Base-by-base conservation (phyloP, 805 yeast genomes). In the Middelhovenomyces tepae region DNA sequence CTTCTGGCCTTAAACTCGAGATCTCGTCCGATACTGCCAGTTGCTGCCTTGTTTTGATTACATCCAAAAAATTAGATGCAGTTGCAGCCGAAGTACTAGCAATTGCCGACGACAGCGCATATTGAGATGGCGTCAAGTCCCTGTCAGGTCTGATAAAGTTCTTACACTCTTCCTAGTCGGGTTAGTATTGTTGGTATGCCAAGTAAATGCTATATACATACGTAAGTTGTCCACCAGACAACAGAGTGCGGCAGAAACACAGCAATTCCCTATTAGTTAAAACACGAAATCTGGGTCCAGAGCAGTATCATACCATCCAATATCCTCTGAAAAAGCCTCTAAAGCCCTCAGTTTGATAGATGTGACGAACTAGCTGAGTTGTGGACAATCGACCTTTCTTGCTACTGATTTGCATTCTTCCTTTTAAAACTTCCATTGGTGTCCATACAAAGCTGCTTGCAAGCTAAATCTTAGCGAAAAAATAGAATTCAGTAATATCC, bases 271-370 rank as follows among this genome's bases (percentile, higher is more conserved):
- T n/a, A n/a, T n/a, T n/a, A n/a, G n/a, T n/a, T n/a, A n/a, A n/a
- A n/a, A n/a, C n/a, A n/a, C n/a, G n/a, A n/a, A n/a, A n/a, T n/a
- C n/a, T n/a, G n/a, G n/a, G n/a, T n/a, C n/a, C n/a, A n/a, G n/a
- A n/a, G n/a, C n/a, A n/a, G n/a, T n/a, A n/a, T n/a, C n/a, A n/a
- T n/a, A n/a, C n/a, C 65, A 62, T 55, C 57, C 60, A 57, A 41
- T 62, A 62, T 7, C 98, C 98, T 44, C 93, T 69, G 60, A 75
- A 87, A 43, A 81, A 67, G 3, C 96, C 97, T 35, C 55, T 60
- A 28, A 80, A 15, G 2, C 96, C 97, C 47, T 83, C 94, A 1
- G 60, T 55, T 24, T 54, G 56, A 48, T 65, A 74, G 19, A 89
- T 54, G 9, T 35, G 27, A 9, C 38, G 31, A 14, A 57, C 30